phyloP scores from a whole-genome alignment of 2,329 filamentous ascomycete species.

The Cladosporium sp. region DNA sequence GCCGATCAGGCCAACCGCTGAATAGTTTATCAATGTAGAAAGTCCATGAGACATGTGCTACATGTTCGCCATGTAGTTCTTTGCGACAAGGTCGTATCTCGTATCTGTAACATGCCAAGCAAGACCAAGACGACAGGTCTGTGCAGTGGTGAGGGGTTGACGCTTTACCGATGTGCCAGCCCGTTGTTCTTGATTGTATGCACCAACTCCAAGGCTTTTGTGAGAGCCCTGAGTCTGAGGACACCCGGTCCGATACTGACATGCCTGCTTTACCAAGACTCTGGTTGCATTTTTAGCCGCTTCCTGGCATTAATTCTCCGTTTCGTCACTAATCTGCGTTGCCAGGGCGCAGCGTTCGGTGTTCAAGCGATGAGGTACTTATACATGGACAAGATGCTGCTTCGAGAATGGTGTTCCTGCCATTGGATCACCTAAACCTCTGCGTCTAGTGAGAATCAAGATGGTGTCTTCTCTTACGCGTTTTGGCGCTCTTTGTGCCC shows the following conservation, averaged over 20 bases:
- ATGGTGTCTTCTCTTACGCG: not conserved
- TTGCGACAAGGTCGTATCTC: not conserved
- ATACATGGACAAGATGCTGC: not conserved
- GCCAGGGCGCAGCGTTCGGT: not conserved
- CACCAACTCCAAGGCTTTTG: not conserved
- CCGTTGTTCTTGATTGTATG: not conserved
- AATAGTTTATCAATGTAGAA: not conserved
- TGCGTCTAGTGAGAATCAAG: not conserved
- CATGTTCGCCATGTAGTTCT: not conserved
- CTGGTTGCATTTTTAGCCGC: not conserved
- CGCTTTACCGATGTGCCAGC: not conserved
- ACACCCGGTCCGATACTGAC: not conserved
- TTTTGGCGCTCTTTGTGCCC: not conserved
- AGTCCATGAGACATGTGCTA: not conserved
- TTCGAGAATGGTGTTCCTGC: not conserved
- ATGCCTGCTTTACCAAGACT: not conserved
- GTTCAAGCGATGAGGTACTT: not conserved
- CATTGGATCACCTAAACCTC: not conserved
- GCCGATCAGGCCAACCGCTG: not conserved
- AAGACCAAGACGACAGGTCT: slow-evolving; percentile 2
- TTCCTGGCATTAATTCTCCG: not conserved
- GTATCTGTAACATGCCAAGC: not conserved
- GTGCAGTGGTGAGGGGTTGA: not conserved
- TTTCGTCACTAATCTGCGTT: not conserved
- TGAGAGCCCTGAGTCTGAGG: not conserved